A percentile compares a stretch with the other conserved stretches of the same genome.
Conservation (phyloP, 129 eudicot species). For the Kitagawia praeruptora region DNA sequence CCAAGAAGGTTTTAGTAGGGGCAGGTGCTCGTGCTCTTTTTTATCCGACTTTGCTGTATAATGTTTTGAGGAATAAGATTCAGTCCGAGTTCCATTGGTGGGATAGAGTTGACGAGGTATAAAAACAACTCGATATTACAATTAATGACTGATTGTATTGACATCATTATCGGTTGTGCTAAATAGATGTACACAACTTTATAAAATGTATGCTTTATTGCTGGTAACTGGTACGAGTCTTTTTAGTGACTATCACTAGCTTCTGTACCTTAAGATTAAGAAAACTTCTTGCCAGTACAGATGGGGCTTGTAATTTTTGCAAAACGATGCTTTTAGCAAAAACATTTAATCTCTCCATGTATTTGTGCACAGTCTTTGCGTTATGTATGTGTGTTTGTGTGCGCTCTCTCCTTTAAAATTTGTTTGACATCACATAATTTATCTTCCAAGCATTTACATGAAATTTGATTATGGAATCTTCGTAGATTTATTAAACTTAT, state of each 20-base stretch:
- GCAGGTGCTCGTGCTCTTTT: slow-evolving; percentile 85
- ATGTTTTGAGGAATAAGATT: slow-evolving; percentile 68
- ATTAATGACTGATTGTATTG: background rate
- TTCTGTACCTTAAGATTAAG: background rate
- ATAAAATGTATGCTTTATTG: background rate
- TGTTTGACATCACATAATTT: background rate
- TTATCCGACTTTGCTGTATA: slow-evolving; percentile 70
- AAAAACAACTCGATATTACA: too few species aligned
- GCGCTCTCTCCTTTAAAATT: too few species aligned
- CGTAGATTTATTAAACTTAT: background rate
- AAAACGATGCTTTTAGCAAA: too few species aligned
- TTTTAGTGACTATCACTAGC: too few species aligned
- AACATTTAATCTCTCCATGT: background rate
- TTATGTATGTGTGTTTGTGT: too few species aligned
- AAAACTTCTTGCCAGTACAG: too few species aligned
- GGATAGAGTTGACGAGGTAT: slow-evolving; percentile 90
- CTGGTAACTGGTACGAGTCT: too few species aligned
- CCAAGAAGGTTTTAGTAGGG: slow-evolving; percentile 68
- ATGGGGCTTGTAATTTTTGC: too few species aligned
- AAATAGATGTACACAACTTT: background rate
- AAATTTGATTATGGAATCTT: background rate
- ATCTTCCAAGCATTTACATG: background rate
- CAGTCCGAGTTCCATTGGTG: slow-evolving; percentile 80
- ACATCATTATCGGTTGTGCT: background rate
- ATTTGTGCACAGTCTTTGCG: background rate